Base-by-base conservation (phyloP, 2,329 filamentous ascomycete genomes). In the Nothophoma quercina region DNA sequence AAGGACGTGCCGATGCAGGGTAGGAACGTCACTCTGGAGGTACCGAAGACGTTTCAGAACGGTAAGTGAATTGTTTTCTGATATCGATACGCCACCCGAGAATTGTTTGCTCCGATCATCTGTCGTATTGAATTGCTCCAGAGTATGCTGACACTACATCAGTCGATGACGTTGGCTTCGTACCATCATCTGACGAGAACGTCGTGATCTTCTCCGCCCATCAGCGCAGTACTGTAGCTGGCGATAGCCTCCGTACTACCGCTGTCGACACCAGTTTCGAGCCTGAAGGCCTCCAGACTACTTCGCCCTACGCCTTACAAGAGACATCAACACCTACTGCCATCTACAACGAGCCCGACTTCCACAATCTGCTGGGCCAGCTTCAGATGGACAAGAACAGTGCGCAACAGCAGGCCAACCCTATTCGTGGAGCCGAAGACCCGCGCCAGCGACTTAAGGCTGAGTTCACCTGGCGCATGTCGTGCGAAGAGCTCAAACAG, bases 1-100 rank as follows among this genome's bases (percentile, higher is more conserved):
- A 34, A 42, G 13, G 8, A 35, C 23, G 19, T 36, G 5, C 30
- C 19, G 6, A 42, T 36, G 30, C 30, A 36, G 10, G 30, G 30
- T 5, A 6, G n/a, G 4, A 49, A 30, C 5, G 12, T 49, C n/a
- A 30, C 25, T 7, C 15, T 49, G 1, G 46, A 42, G n/a, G 46
- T 42, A 3, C 38, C 38, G 3, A 41, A 34, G 29, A 34, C 8
- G 1, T 28, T 48, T 6, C 36, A 40, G 7, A 40, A 41, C 8
- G 35, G 36, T 41, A 21, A 21, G 19, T 33, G 4, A 7, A 13
- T 7, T 29, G 10, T 13, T 9, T 8, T 19, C n/a, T 16, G 16
- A 7, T 13, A 10, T 10, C 7, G 12, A 32, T 13, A n/a, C 4
- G 2, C 13, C 6, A 7, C 7, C 5, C 7, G 10, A 4, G 2